phyloP scores from a whole-genome alignment of 208 protist species.

The Lotmaria passim region DNA sequence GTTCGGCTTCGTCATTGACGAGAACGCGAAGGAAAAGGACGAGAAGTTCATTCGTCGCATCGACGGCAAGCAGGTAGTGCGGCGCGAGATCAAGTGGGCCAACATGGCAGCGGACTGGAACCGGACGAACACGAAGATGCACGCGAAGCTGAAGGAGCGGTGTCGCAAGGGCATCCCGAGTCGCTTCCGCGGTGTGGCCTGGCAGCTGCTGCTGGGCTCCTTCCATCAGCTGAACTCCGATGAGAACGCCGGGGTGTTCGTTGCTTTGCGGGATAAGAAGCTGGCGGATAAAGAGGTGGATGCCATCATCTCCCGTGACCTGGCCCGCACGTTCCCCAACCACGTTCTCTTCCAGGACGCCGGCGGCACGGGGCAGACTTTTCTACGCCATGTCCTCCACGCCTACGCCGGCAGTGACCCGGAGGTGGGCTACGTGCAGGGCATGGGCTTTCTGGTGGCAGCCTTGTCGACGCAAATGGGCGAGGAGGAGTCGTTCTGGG shows the following conservation, averaged over 20 bases:
- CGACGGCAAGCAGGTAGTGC: slow-evolving; percentile 68
- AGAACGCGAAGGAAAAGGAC: slow-evolving; percentile 61
- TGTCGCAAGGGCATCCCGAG: slow-evolving; percentile 91
- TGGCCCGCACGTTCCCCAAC: slow-evolving; percentile 88
- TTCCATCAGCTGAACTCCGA: slow-evolving; percentile 69
- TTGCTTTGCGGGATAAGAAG: slow-evolving; percentile 68
- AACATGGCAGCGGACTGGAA: slow-evolving; percentile 90
- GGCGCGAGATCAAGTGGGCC: slow-evolving; percentile 90
- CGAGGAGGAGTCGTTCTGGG: slow-evolving; percentile 94
- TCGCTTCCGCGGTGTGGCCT: slow-evolving; percentile 79
- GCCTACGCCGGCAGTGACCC: slow-evolving; percentile 91
- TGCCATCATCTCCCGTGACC: slow-evolving; percentile 76
- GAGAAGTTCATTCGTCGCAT: slow-evolving; percentile 70
- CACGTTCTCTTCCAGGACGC: slow-evolving; percentile 89
- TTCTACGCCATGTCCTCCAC: slow-evolving; percentile 89
- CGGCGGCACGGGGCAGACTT: slow-evolving; percentile 83
- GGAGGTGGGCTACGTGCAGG: slow-evolving; percentile 94
- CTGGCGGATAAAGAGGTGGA: slow-evolving; percentile 68
- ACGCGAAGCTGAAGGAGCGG: slow-evolving; percentile 85
- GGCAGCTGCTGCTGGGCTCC: slow-evolving; percentile 89
- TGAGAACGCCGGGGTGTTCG: slow-evolving; percentile 78
- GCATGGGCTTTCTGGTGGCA: slow-evolving; percentile 93
- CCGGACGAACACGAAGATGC: slow-evolving; percentile 67
- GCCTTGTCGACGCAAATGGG: slow-evolving; percentile 89
- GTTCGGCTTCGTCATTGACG: slow-evolving; percentile 90